Evolutionary conservation across 306 rosid genomes (phyloP).

Genomic region (Acacia crassicarpa): DNA sequence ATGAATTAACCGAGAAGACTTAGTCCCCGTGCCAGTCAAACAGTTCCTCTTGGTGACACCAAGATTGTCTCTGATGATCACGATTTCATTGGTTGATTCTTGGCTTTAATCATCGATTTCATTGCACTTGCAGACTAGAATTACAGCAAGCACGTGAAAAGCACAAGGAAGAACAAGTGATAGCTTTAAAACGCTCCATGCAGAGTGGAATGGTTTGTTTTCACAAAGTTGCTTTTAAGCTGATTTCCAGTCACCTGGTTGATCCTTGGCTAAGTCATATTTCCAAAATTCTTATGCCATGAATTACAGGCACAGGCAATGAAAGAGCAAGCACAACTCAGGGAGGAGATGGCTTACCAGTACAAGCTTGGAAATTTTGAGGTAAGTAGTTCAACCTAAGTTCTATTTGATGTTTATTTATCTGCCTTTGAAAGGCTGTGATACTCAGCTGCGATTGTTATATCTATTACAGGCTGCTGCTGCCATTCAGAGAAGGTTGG

Average conservation of each 20-base stretch:
- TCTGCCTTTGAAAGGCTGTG: conserved; percentile 4
- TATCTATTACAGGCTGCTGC: conserved; percentile 78
- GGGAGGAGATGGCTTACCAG: conserved; percentile 99
- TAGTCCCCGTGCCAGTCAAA: background rate
- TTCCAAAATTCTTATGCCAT: conserved; percentile 12
- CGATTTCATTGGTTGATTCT: background rate
- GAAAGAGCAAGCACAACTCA: conserved; percentile 98
- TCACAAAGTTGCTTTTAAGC: conserved; percentile 13
- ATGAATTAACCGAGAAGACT: background rate
- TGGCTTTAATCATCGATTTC: background rate
- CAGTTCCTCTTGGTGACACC: background rate
- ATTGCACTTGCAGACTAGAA: conserved; percentile 63
- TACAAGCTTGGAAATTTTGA: conserved; percentile 91
- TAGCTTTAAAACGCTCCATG: conserved; percentile 72
- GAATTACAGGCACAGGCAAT: conserved; percentile 91
- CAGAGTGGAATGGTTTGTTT: conserved; percentile 90
- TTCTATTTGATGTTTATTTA: background rate
- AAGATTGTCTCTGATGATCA: conserved; percentile 16
- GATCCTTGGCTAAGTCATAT: background rate
- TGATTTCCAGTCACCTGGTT: background rate
- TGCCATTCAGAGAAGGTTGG: conserved; percentile 94
- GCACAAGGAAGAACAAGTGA: conserved; percentile 86
- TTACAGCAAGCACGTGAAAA: conserved; percentile 73
- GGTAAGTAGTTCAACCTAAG: conserved; percentile 46
- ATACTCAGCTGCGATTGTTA: conserved; percentile 12